A percentile compares a stretch with the other conserved stretches of the same genome.
These are phyloP conservation scores for Podila minutissima DNA, from an alignment of 192 early-diverging fungal genomes.

Conservation along the genomic window DNA sequence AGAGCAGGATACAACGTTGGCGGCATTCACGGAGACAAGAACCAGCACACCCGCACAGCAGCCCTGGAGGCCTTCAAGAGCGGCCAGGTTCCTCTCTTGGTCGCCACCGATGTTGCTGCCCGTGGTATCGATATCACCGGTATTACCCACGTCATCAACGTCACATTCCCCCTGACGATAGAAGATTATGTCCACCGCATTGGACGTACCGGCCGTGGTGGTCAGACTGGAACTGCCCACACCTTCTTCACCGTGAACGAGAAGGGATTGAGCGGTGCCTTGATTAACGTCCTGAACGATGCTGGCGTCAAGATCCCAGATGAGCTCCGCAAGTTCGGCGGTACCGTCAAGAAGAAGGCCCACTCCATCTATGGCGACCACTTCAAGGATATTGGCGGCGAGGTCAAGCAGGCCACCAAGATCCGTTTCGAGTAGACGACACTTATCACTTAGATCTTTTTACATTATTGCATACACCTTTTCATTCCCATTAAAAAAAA, in stretches of 20 bases:
- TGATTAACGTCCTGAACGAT: constrained; percentile 92
- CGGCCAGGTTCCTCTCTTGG: constrained; percentile 83
- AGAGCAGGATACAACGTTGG: constrained; percentile 83
- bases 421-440: constrained; percentile 78
- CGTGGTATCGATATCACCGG: constrained; percentile 91
- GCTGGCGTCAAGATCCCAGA: constrained; percentile 88
- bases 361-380: constrained; percentile 96
- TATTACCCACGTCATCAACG: constrained; percentile 96
- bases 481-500: too few relatives aligned
- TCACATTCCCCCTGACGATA: constrained; percentile 96
- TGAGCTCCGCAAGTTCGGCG: constrained; percentile 92
- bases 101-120: constrained; percentile 95
- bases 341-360: constrained; percentile 97
- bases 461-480: too few relatives aligned
- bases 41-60: constrained; percentile 81
- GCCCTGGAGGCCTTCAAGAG: constrained; percentile 85
- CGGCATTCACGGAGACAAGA: constrained; percentile 93
- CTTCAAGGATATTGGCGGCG: constrained; percentile 88
- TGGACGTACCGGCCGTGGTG: constrained; percentile 96
- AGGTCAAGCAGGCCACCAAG: constrained; percentile 84
- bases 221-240: constrained; percentile 86
- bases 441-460: too few relatives aligned
- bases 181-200: constrained; percentile 95
- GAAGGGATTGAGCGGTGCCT: constrained; percentile 85
- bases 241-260: constrained; percentile 94